Evolutionary conservation across 768 basidiomycete species (phyloP).

Genomic region (Hygrophoropsis aurantiaca): DNA sequence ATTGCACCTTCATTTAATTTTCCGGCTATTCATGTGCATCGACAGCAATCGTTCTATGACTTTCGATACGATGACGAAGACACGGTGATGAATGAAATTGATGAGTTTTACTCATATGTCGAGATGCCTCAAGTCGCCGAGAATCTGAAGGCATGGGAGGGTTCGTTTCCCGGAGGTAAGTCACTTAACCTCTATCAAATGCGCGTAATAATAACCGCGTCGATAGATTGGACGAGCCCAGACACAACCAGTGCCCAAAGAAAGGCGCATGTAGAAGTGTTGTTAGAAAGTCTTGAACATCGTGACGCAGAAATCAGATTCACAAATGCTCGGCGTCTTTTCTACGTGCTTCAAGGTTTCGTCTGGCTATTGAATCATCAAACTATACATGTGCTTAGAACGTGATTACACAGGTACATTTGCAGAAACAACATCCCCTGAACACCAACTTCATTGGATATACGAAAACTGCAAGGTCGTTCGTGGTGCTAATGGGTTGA

Average conservation of each 20-base stretch:
- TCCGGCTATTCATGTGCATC: constrained; percentile 15
- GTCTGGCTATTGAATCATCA: background rate
- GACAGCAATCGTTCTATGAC: constrained; percentile 84
- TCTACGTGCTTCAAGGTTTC: constrained; percentile 91
- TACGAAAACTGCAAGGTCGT: constrained; percentile 91
- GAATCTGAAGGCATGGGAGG: constrained; percentile 86
- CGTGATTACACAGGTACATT: constrained; percentile 71
- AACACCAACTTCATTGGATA: constrained; percentile 95
- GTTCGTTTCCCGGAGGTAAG: constrained; percentile 77
- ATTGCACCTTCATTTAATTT: constrained; percentile 6
- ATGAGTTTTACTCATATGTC: constrained; percentile 97
- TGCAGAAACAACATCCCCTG: constrained; percentile 86
- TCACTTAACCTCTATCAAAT: constrained; percentile 1
- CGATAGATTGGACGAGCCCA: constrained; percentile 72
- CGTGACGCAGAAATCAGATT: constrained; percentile 82
- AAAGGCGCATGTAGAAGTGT: constrained; percentile 71
- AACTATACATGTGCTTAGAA: no score
- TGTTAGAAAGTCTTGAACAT: constrained; percentile 88
- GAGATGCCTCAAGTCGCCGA: constrained; percentile 91
- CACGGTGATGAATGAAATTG: constrained; percentile 92
- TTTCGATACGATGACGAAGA: constrained; percentile 96
- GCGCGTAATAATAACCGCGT: constrained; percentile 2
- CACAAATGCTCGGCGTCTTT: constrained; percentile 79
- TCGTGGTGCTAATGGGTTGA: constrained; percentile 79
- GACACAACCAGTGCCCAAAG: constrained; percentile 57